Evolutionary conservation across 352 stramenopile genomes (phyloP).

Genomic region (Globisporangium nagaii): DNA sequence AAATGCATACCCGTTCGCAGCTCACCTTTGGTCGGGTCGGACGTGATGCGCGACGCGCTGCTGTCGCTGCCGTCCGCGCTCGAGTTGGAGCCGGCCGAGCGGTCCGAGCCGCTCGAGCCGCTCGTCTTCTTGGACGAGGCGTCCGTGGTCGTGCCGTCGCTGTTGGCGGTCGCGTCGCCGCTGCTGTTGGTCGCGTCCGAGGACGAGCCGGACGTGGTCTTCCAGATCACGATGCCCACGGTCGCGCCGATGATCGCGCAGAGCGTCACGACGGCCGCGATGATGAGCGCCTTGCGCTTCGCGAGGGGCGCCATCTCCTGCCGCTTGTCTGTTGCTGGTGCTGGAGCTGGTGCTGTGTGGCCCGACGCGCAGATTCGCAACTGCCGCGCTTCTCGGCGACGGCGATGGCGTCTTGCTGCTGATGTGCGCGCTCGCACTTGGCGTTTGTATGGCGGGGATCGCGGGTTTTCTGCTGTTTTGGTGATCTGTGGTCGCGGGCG

Average conservation of each 20-base stretch:
- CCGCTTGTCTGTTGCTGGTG: constrained; percentile 1
- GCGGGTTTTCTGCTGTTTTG: neutral
- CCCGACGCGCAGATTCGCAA: constrained; percentile 8
- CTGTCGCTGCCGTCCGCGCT: constrained; percentile 16
- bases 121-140: constrained; percentile 2
- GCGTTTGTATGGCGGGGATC: neutral
- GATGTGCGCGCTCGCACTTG: neutral
- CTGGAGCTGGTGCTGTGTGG: neutral
- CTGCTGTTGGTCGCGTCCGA: constrained; percentile 13
- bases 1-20: too few species aligned
- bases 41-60: constrained; percentile 27
- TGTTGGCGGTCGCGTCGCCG: too few species aligned
- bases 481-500: neutral
- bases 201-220: constrained; percentile 22
- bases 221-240: constrained; percentile 38
- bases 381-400: neutral
- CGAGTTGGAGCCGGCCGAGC: constrained; percentile 12
- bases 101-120: constrained; percentile 10
- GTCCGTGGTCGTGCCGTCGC: neutral
- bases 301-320: constrained; percentile 3
- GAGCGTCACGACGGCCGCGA: constrained; percentile 30
- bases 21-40: constrained; percentile 49
- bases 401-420: neutral
- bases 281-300: constrained; percentile 38
- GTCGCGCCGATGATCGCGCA: constrained; percentile 38